A percentile compares a stretch with the other conserved stretches of the same genome.
Evolutionary conservation across 192 early-diverging fungal genomes (phyloP).

Genomic region (Geosiphon pyriformis): DNA sequence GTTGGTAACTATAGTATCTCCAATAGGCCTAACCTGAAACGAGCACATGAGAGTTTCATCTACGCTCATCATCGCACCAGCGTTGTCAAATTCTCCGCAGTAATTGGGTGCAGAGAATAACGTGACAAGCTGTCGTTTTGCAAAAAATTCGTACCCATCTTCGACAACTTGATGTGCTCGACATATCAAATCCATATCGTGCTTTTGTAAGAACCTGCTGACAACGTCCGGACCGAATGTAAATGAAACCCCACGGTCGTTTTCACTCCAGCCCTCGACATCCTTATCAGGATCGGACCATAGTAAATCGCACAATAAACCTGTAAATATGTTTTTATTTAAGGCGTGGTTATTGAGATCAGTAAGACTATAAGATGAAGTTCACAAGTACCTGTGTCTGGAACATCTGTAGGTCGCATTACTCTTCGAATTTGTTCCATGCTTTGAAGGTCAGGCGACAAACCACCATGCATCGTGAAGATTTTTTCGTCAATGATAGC

Average conservation of each 20-base stretch:
- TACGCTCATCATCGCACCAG: constrained; percentile 86
- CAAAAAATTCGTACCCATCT: constrained; percentile 99
- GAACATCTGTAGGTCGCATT: constrained; percentile 97
- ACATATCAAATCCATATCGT: constrained; percentile 97
- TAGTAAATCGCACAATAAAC: constrained; percentile 89
- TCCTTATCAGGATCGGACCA: constrained; percentile 99
- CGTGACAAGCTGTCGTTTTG: constrained; percentile 92
- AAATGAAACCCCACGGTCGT: constrained; percentile 93
- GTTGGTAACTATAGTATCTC: too few species aligned
- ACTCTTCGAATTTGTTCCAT: constrained; percentile 97
- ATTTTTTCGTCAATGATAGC: constrained; percentile 98
- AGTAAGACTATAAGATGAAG: too few species aligned
- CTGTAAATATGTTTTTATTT: constrained; percentile 7
- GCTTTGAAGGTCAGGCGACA: constrained; percentile 92
- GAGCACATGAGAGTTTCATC: constrained; percentile 82
- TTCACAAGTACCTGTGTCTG: constrained; percentile 73
- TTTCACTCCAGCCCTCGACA: constrained; percentile 92
- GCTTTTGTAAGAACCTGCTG: constrained; percentile 87
- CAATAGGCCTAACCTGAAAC: constrained; percentile 56
- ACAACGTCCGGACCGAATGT: constrained; percentile 97
- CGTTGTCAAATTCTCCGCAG: constrained; percentile 88
- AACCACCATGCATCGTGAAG: constrained; percentile 96
- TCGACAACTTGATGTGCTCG: constrained; percentile 98
- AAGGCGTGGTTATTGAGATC: too few species aligned
- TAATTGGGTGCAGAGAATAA: constrained; percentile 97